phyloP scores from a whole-genome alignment of 106 monocot genomes.

The Dendrobium officinale region DNA sequence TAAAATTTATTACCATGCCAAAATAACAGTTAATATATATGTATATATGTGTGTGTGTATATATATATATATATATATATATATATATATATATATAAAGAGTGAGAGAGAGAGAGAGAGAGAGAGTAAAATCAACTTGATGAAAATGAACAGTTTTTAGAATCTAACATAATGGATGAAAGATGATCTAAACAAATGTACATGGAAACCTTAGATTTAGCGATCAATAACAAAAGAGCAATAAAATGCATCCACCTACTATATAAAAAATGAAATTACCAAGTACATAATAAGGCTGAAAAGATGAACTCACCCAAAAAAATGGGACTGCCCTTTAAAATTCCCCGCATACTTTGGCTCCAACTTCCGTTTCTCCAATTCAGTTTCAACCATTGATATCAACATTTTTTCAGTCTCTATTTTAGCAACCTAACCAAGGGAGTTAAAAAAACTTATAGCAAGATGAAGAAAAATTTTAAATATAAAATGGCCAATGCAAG shows the following conservation, averaged over 20 bases:
- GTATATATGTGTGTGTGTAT: background rate
- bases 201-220: background rate
- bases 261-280: background rate
- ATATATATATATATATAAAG: too few relatives aligned
- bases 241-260: background rate
- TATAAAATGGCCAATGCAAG: background rate
- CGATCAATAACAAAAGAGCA: background rate
- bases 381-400: constrained; percentile 87
- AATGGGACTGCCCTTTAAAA: constrained; percentile 92
- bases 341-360: constrained; percentile 55
- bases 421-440: constrained; percentile 72
- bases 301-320: constrained; percentile 52
- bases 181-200: background rate
- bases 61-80: background rate
- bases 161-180: background rate
- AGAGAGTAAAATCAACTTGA: background rate
- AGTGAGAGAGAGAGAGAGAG: too few relatives aligned
- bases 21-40: background rate
- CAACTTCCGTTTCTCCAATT: constrained; percentile 68
- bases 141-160: background rate
- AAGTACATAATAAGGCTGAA: background rate
- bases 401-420: constrained; percentile 98
- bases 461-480: background rate
- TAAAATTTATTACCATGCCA: constrained; percentile 2
- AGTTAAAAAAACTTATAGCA: constrained; percentile 1